Conservation (phyloP, 148 eudicot species). For the Selenicereus undatus region DNA sequence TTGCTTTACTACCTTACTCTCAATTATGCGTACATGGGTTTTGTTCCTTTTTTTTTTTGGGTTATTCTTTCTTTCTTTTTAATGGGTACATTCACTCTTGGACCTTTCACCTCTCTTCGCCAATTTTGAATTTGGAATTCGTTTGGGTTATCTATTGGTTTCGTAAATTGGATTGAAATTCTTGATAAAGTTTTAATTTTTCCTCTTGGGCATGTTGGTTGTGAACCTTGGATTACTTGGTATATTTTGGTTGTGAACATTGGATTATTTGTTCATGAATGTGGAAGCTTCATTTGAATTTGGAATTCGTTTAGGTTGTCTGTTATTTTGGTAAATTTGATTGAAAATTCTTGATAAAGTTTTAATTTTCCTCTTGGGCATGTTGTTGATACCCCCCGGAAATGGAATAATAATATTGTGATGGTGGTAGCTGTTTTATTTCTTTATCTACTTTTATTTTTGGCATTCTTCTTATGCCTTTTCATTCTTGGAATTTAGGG, state of each 20-base stretch:
- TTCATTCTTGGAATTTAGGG: constrained; percentile 14
- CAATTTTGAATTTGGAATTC: too few species aligned
- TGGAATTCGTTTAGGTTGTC: background rate
- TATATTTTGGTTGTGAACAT: too few species aligned
- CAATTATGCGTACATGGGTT: too few species aligned
- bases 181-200: too few species aligned
- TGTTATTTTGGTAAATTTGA: background rate
- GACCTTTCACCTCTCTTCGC: too few species aligned
- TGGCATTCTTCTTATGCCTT: background rate
- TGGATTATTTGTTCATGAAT: too few species aligned
- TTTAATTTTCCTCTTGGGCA: background rate
- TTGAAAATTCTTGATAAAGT: background rate
- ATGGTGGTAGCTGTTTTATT: background rate
- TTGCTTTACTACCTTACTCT: background rate
- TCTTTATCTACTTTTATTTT: background rate
- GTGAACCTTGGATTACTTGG: too few species aligned
- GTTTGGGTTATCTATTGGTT: too few species aligned
- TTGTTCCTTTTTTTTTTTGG: background rate
- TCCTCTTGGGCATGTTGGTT: too few species aligned
- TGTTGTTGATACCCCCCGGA: background rate
- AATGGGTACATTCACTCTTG: background rate
- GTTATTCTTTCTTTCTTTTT: background rate
- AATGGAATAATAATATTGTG: background rate
- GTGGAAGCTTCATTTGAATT: background rate
- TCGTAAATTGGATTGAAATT: too few species aligned